A percentile compares a stretch with the other conserved stretches of the same genome.
Conservation (phyloP, 2,329 filamentous ascomycete species). For the Ophiostoma montium region DNA sequence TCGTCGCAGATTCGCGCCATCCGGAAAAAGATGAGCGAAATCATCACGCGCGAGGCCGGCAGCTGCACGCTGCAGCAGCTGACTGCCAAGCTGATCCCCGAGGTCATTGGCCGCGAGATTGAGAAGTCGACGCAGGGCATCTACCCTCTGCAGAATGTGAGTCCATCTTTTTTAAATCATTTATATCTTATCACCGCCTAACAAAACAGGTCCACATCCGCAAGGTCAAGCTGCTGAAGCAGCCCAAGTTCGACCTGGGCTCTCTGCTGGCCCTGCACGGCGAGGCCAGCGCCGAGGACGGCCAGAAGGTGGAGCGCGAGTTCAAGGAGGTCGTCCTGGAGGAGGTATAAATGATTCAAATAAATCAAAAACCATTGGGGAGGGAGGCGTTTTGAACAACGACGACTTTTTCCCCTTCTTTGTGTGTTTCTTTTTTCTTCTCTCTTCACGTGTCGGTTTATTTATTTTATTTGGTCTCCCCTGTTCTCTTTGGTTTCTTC, state of each 20-base stretch:
- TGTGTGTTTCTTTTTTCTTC: conserved; percentile 5
- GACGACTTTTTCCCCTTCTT: neutral
- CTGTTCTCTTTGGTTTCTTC: neutral
- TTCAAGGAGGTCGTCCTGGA: conserved; percentile 98
- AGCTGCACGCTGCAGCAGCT: conserved; percentile 93
- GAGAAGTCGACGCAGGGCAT: conserved; percentile 99
- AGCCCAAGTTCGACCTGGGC: conserved; percentile 97
- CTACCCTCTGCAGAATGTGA: conserved; percentile 97
- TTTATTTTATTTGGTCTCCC: conserved; percentile 5
- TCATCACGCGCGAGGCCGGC: conserved; percentile 91
- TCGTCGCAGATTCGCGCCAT: conserved; percentile 96
- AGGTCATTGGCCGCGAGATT: conserved; percentile 98
- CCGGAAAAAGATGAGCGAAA: conserved; percentile 99
- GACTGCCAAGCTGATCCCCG: conserved; percentile 95
- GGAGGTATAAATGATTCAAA: conserved; percentile 55
- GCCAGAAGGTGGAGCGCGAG: conserved; percentile 97
- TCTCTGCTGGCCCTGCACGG: conserved; percentile 92
- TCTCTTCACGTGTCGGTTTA: conserved; percentile 5
- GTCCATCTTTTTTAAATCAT: conserved; percentile 16
- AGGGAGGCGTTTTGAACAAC: neutral
- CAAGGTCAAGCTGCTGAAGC: conserved; percentile 99
- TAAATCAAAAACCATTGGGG: neutral
- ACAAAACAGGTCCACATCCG: conserved; percentile 80
- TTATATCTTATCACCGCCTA: neutral
- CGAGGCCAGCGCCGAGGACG: conserved; percentile 91